These are phyloP conservation scores for Candida neerlandica DNA, from an alignment of 1,139 yeast species.

Conservation along the genomic window DNA sequence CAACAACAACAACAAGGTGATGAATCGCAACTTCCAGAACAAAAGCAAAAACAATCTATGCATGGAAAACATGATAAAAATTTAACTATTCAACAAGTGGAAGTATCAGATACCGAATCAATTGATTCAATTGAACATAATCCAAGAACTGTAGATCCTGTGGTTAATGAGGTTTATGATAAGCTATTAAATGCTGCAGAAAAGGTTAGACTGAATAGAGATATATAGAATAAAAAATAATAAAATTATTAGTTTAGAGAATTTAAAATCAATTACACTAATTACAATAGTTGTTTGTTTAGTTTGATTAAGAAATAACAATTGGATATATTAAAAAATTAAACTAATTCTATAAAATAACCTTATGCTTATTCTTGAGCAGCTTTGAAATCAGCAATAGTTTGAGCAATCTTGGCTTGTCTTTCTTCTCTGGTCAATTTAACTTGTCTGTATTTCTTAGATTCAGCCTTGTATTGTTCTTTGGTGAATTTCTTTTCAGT, in stretches of 20 bases:
- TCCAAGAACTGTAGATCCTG: slow-evolving; percentile 32
- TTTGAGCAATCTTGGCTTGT: slow-evolving; percentile 83
- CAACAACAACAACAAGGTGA: slow-evolving; percentile 1
- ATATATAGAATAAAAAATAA: too few species aligned
- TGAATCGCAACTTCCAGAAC: slow-evolving; percentile 8
- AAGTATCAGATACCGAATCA: slow-evolving; percentile 16
- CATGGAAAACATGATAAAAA: slow-evolving; percentile 5
- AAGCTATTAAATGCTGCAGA: slow-evolving; percentile 68
- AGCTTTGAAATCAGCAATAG: slow-evolving; percentile 84
- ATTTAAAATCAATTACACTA: background rate
- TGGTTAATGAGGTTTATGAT: slow-evolving; percentile 70
- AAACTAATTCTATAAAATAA: background rate
- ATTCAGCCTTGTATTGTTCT: slow-evolving; percentile 97
- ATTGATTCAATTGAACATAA: slow-evolving; percentile 26
- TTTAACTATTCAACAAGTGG: slow-evolving; percentile 12
- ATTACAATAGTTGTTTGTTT: too few species aligned
- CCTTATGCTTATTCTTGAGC: slow-evolving; percentile 24
- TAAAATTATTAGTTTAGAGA: background rate
- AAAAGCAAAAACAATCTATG: background rate
- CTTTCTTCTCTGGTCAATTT: slow-evolving; percentile 94
- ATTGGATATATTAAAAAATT: background rate
- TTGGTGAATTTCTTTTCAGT: slow-evolving; percentile 93
- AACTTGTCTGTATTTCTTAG: slow-evolving; percentile 86
- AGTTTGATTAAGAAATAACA: background rate
- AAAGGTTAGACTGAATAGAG: slow-evolving; percentile 49